phyloP scores from a whole-genome alignment of 2,329 filamentous ascomycete species.

The Atkinsonella hypoxylon region DNA sequence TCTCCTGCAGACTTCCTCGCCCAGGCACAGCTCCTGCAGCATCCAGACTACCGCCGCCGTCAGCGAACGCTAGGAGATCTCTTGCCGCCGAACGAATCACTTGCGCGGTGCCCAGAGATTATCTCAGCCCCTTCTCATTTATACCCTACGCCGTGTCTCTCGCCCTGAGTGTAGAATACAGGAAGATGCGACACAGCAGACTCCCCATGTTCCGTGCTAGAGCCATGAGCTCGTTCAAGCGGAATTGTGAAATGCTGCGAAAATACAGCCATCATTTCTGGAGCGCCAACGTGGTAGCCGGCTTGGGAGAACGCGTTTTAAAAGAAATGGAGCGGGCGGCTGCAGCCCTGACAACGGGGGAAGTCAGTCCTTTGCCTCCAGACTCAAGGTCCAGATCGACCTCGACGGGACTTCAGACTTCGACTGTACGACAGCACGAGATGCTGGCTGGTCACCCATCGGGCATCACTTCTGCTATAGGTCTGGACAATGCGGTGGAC shows the following conservation, averaged over 20 bases:
- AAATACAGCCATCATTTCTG: slow-evolving; percentile 45
- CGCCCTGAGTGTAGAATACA: slow-evolving; percentile 48
- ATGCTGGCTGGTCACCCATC: slow-evolving; percentile 13
- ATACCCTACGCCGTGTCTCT: slow-evolving; percentile 51
- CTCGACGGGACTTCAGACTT: slow-evolving; percentile 2
- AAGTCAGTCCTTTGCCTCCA: slow-evolving; percentile 17
- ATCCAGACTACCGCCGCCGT: slow-evolving; percentile 32
- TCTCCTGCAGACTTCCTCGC: slow-evolving; percentile 44
- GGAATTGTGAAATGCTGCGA: slow-evolving; percentile 40
- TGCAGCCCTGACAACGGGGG: slow-evolving; percentile 28
- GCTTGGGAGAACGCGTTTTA: slow-evolving; percentile 41
- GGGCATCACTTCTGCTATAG: slow-evolving; percentile 15
- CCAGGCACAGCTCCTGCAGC: slow-evolving; percentile 26
- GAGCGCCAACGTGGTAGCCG: slow-evolving; percentile 41
- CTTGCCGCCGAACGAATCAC: slow-evolving; percentile 46
- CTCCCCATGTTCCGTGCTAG: slow-evolving; percentile 45
- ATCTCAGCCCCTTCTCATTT: slow-evolving; percentile 42
- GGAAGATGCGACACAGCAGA: slow-evolving; percentile 50
- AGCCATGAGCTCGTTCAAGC: slow-evolving; percentile 41
- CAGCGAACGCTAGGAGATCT: slow-evolving; percentile 43
- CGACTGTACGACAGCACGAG: slow-evolving; percentile 9
- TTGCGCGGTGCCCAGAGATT: slow-evolving; percentile 39
- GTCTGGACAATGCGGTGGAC: slow-evolving; percentile 25
- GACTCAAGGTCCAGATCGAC: slow-evolving; percentile 11
- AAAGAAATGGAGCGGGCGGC: slow-evolving; percentile 44